Percentiles rank a stretch among this genome's conserved stretches.
phyloP scores from a whole-genome alignment of 495 filamentous ascomycete genomes.

The Lasiosphaeriaceae sp. region DNA sequence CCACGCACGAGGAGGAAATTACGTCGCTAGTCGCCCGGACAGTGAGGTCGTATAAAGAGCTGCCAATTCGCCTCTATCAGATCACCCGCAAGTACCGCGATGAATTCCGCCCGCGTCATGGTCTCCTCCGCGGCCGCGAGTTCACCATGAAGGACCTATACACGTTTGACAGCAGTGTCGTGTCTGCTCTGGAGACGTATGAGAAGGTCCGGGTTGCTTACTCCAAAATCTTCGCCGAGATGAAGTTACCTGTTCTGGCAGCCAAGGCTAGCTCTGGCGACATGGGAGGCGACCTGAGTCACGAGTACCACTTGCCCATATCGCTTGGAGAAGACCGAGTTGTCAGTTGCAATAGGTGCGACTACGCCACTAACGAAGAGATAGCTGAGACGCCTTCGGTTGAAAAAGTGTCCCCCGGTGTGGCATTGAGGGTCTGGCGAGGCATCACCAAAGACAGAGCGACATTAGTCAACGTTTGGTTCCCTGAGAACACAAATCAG shows the following conservation, averaged over 20 bases:
- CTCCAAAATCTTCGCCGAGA: constrained; percentile 67
- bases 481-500: constrained; percentile 38
- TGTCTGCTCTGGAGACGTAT: constrained; percentile 74
- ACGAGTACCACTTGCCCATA: constrained; percentile 89
- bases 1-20: constrained; percentile 96
- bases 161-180: constrained; percentile 73
- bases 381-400: constrained; percentile 34
- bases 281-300: constrained; percentile 88
- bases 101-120: constrained; percentile 82
- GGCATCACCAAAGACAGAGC: constrained; percentile 66
- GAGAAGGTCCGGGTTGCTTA: constrained; percentile 67
- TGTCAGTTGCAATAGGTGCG: constrained; percentile 68
- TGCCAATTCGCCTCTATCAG: constrained; percentile 87
- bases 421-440: constrained; percentile 48
- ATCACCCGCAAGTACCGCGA: constrained; percentile 93
- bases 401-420: not conserved
- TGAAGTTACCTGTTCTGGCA: constrained; percentile 78
- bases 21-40: constrained; percentile 70
- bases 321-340: constrained; percentile 80
- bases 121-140: constrained; percentile 83
- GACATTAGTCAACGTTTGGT: constrained; percentile 65
- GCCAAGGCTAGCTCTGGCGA: constrained; percentile 91
- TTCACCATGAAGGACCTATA: constrained; percentile 99
- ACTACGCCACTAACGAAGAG: constrained; percentile 83
- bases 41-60: constrained; percentile 78